Conservation (phyloP, 2,329 filamentous ascomycete genomes). For the Fusarium algeriense region DNA sequence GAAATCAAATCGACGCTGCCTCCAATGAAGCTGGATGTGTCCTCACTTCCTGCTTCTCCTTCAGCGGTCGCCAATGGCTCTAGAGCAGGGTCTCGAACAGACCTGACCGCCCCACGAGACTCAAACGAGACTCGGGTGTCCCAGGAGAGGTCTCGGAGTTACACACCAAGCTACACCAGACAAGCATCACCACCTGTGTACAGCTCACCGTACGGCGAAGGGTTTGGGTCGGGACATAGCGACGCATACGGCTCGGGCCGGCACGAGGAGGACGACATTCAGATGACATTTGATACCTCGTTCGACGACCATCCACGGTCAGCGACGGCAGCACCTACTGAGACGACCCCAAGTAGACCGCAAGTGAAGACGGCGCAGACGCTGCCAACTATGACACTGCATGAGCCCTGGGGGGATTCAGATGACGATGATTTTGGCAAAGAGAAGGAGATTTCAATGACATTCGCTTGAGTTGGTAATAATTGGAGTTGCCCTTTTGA, state of each 20-base stretch:
- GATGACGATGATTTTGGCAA: slow-evolving; percentile 77
- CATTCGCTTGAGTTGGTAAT: slow-evolving; percentile 71
- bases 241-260: slow-evolving; percentile 46
- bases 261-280: slow-evolving; percentile 63
- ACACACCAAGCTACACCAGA: slow-evolving; percentile 41
- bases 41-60: slow-evolving; percentile 48
- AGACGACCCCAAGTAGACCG: slow-evolving; percentile 46
- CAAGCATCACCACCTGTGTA: slow-evolving; percentile 34
- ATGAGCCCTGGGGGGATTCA: slow-evolving; percentile 78
- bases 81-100: slow-evolving; percentile 33
- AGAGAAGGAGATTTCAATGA: slow-evolving; percentile 83
- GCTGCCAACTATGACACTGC: slow-evolving; percentile 62
- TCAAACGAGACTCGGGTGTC: slow-evolving; percentile 44
- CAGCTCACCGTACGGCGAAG: slow-evolving; percentile 39
- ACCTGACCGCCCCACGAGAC: slow-evolving; percentile 32
- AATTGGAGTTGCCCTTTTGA: slow-evolving; percentile 14
- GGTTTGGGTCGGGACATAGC: slow-evolving; percentile 28
- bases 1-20: slow-evolving; percentile 91
- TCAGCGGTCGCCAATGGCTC: slow-evolving; percentile 38
- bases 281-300: slow-evolving; percentile 79
- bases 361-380: slow-evolving; percentile 58
- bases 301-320: slow-evolving; percentile 58
- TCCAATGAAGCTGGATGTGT: slow-evolving; percentile 83
- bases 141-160: slow-evolving; percentile 41
- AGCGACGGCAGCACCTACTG: slow-evolving; percentile 48